These are phyloP conservation scores for Chaetomium sp. DNA, from an alignment of 2,329 filamentous ascomycete species.

Conservation along the genomic window DNA sequence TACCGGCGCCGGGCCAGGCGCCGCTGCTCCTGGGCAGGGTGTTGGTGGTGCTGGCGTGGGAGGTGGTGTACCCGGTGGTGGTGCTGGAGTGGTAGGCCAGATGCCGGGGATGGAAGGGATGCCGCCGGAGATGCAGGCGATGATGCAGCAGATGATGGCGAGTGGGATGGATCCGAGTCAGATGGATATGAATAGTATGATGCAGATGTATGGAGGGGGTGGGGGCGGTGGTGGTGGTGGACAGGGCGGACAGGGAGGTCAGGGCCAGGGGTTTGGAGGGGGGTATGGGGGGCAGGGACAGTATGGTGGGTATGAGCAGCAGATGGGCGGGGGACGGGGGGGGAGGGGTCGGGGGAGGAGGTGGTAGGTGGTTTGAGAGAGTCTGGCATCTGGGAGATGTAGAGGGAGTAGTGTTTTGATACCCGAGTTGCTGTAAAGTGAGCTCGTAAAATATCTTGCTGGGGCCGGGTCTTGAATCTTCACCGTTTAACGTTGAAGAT, in stretches of 20 bases:
- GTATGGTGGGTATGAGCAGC: slow-evolving; percentile 40
- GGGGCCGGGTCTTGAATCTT: too few relatives aligned
- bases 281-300: slow-evolving; percentile 45
- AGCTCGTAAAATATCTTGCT: too few relatives aligned
- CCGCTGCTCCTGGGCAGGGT: too few relatives aligned
- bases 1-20: slow-evolving; percentile 7
- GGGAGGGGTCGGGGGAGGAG: slow-evolving; percentile 26
- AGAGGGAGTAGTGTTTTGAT: not conserved
- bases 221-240: slow-evolving; percentile 27
- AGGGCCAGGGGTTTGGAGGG: slow-evolving; percentile 44
- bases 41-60: slow-evolving; percentile 3
- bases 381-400: not conserved
- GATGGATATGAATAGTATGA: slow-evolving; percentile 55
- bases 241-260: slow-evolving; percentile 37
- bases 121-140: slow-evolving; percentile 58
- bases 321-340: slow-evolving; percentile 38
- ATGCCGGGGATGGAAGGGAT: slow-evolving; percentile 58
- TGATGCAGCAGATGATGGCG: slow-evolving; percentile 65
- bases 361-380: too few relatives aligned
- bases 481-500: too few relatives aligned
- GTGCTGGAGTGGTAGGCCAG: slow-evolving; percentile 4
- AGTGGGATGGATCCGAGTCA: slow-evolving; percentile 59
- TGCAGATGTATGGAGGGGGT: slow-evolving; percentile 50
- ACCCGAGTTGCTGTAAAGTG: not conserved
- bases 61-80: slow-evolving; percentile 5